Base-by-base conservation (phyloP, 2,329 filamentous ascomycete species). In the Coniochaeta prunicola region DNA sequence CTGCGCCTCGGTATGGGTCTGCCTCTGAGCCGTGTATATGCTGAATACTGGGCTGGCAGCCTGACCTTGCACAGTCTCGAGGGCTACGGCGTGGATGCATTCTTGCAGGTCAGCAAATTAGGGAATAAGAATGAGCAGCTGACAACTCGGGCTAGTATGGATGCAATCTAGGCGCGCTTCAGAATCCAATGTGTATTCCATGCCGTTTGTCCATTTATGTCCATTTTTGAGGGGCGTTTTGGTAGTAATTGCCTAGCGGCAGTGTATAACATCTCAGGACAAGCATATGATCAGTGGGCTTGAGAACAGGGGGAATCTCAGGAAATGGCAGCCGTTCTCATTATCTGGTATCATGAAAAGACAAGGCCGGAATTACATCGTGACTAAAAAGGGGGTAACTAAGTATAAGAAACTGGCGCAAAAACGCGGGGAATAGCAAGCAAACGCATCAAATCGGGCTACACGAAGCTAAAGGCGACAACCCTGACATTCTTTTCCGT, bases 101-200 rank as follows among this genome's bases (percentile, higher is more conserved):
- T 99, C 69, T 75, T 99, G 63, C 92, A 97, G 70, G 96, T 99
- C 61, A 96, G 91, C 5, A 96, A 96, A 71, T 79, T 99, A 59
- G 94, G 94, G 21, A 99, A 99, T 72, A 97, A 96, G 80, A 97
- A 97, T 69, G 94, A 99, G 77, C 91, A 96, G 73, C 79, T 99
- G 62, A 91, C 83, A 2, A 91, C 85, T 30, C 79, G 89, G 67
- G 89, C 89, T 28, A 85, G 82, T 63, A 91, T 92, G 80, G 89
- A 92, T 72, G 87, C 88, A 21, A 83, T 92, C 13, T 90, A 77
- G 40, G 40, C 21, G 31, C 4, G 36, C 36, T n/a, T n/a, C 17
- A 6, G 17, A 38, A 10, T 4, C 36, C 15, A n/a, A n/a, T n/a
- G n/a, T n/a, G n/a, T n/a, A n/a, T n/a, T n/a, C n/a, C n/a, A n/a